Conservation (phyloP, 768 basidiomycete species). For the Clitopilus passeckerianus region DNA sequence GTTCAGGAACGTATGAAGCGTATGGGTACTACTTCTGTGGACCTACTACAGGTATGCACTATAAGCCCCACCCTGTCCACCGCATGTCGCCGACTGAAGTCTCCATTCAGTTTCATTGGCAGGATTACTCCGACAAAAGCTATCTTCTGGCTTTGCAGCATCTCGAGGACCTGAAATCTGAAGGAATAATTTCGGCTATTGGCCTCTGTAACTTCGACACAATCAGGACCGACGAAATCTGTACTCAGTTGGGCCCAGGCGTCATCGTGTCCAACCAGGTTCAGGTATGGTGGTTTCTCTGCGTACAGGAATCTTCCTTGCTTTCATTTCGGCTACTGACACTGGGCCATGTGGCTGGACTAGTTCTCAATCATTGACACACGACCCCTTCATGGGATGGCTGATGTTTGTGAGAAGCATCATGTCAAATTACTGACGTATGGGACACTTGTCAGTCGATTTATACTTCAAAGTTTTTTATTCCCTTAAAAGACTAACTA, state of each 20-base stretch:
- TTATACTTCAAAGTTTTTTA: background rate
- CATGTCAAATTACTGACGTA: slow-evolving; percentile 74
- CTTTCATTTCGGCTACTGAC: background rate
- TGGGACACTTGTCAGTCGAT: slow-evolving; percentile 62
- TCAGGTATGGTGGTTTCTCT: slow-evolving; percentile 41
- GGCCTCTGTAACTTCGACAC: slow-evolving; percentile 84
- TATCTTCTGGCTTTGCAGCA: slow-evolving; percentile 40
- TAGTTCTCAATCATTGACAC: slow-evolving; percentile 83
- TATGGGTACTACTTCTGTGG: slow-evolving; percentile 55
- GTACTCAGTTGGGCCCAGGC: slow-evolving; percentile 65
- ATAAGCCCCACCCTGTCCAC: background rate
- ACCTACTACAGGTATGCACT: slow-evolving; percentile 63
- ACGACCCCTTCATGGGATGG: slow-evolving; percentile 73
- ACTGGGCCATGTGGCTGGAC: background rate
- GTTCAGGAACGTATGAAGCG: slow-evolving; percentile 68
- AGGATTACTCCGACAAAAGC: slow-evolving; percentile 52
- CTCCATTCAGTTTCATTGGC: slow-evolving; percentile 68
- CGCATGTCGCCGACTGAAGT: background rate
- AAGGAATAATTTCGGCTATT: slow-evolving; percentile 57
- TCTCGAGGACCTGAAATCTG: slow-evolving; percentile 53
- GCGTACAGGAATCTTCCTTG: background rate
- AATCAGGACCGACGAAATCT: slow-evolving; percentile 72
- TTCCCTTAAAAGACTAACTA: slow-evolving; percentile 2
- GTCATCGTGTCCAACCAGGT: slow-evolving; percentile 80
- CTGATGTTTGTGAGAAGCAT: slow-evolving; percentile 70